A percentile compares a stretch with the other conserved stretches of the same genome.
Conservation (phyloP, 352 stramenopile species). For the Phytophthora pluvialis region DNA sequence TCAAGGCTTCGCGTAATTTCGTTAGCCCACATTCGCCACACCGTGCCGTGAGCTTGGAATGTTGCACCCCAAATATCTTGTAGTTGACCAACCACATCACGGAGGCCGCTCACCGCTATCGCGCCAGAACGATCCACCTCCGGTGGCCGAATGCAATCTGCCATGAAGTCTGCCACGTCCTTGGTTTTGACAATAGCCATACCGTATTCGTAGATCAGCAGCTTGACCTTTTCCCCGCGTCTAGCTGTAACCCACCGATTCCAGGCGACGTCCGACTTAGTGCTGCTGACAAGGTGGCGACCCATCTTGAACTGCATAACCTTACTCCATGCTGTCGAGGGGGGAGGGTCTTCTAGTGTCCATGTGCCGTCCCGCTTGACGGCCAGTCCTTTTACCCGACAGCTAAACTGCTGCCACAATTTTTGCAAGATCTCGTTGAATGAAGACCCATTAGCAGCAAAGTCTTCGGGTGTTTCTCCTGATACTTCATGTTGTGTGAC, state of each 20-base stretch:
- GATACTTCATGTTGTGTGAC: constrained; percentile 4
- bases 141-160: neutral
- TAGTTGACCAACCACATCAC: neutral
- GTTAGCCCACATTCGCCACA: constrained; percentile 19
- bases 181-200: neutral
- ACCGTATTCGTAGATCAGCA: constrained; percentile 6
- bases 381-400: neutral
- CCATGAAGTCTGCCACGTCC: neutral
- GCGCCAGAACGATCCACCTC: neutral
- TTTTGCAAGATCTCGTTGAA: neutral
- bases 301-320: neutral
- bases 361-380: neutral
- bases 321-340: neutral
- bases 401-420: neutral
- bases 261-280: neutral
- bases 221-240: neutral
- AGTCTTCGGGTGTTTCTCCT: constrained; percentile 1
- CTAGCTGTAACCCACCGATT: neutral
- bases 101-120: neutral
- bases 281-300: neutral
- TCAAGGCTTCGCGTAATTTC: constrained; percentile 7
- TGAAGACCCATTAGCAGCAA: neutral
- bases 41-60: constrained; percentile 2
- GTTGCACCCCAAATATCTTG: constrained; percentile 7
- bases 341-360: neutral